These are phyloP conservation scores for Volvox reticuliferus DNA, from an alignment of 139 green algal species.

Conservation along the genomic window DNA sequence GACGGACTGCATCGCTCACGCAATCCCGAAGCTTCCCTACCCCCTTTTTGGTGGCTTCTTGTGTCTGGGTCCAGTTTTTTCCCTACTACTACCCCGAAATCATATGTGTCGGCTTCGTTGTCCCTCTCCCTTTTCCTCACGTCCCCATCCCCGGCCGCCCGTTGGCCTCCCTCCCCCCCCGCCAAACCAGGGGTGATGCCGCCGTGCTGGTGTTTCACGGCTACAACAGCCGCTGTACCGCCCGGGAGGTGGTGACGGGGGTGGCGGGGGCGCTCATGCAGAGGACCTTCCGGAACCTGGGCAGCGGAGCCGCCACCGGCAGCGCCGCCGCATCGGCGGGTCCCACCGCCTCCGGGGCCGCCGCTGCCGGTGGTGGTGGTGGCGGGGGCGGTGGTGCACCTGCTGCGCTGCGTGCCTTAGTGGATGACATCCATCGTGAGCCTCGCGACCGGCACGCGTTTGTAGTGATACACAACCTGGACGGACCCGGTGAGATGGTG, in stretches of 20 bases:
- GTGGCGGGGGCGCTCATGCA: constrained; percentile 48
- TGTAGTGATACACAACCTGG: constrained; percentile 91
- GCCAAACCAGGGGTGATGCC: constrained; percentile 64
- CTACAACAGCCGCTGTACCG: constrained; percentile 59
- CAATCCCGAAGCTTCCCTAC: too few species aligned
- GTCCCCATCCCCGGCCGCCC: not conserved
- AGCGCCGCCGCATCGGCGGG: not conserved
- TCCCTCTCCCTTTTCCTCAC: not conserved
- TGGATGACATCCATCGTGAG: constrained; percentile 53
- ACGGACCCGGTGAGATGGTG: constrained; percentile 73
- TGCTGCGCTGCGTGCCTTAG: constrained; percentile 43
- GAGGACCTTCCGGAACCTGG: constrained; percentile 3
- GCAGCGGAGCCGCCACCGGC: not conserved
- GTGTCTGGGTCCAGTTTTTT: too few species aligned
- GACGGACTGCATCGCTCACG: too few species aligned
- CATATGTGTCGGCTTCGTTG: too few species aligned
- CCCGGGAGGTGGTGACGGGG: constrained; percentile 61
- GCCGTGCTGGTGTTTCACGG: constrained; percentile 73
- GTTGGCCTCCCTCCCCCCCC: not conserved
- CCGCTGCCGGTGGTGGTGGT: not conserved
- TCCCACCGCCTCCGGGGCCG: too few species aligned
- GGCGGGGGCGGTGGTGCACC: not conserved
- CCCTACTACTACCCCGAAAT: too few species aligned
- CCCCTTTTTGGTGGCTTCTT: too few species aligned
- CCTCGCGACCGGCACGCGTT: constrained; percentile 65